phyloP scores from a whole-genome alignment of 2,329 filamentous ascomycete genomes.

The Colletotrichum chrysophilum region DNA sequence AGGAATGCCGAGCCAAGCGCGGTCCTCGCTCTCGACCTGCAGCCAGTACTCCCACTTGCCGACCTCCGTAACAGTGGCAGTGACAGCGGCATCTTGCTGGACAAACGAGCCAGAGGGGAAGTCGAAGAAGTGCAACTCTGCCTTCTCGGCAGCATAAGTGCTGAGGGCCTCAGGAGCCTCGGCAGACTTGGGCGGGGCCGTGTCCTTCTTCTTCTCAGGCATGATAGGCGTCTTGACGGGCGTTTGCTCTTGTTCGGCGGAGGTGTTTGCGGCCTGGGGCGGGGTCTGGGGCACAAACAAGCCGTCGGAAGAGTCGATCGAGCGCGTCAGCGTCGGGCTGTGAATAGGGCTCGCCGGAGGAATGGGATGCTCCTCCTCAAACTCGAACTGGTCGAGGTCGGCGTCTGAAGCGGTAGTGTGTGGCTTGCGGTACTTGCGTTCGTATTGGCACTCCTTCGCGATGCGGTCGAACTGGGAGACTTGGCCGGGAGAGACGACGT shows the following conservation, averaged over 20 bases:
- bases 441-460: conserved; percentile 94
- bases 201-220: conserved; percentile 33
- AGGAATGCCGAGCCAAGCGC: conserved; percentile 85
- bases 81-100: conserved; percentile 75
- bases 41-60: conserved; percentile 97
- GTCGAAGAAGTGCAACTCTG: conserved; percentile 93
- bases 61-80: conserved; percentile 82
- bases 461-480: conserved; percentile 82
- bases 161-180: conserved; percentile 74
- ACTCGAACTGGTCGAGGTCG: conserved; percentile 84
- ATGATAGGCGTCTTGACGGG: conserved; percentile 34
- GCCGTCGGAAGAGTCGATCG: conserved; percentile 62
- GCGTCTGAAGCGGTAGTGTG: conserved; percentile 80
- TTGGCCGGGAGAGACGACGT: conserved; percentile 70
- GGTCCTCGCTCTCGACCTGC: conserved; percentile 77
- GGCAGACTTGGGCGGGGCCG: conserved; percentile 57
- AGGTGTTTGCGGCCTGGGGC: conserved; percentile 54
- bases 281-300: conserved; percentile 42
- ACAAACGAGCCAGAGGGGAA: conserved; percentile 87
- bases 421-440: conserved; percentile 87
- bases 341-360: conserved; percentile 68
- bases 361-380: conserved; percentile 68
- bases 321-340: conserved; percentile 59
- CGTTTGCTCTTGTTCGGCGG: conserved; percentile 46
- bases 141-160: conserved; percentile 75